Evolutionary conservation across 2,329 filamentous ascomycete species (phyloP).

Genomic region (Arthrobotrys conoides): DNA sequence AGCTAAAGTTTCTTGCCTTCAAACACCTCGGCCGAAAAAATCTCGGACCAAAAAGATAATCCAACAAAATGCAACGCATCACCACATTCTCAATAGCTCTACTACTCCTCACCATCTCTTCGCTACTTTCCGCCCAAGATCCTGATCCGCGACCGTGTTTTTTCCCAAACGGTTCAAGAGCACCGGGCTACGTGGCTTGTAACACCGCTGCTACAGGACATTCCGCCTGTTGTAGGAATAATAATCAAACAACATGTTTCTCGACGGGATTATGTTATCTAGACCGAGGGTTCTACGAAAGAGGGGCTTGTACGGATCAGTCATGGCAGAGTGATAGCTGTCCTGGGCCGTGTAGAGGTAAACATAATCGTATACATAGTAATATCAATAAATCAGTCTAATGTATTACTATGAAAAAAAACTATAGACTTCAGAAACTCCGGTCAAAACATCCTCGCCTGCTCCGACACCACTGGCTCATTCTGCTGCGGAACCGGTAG

Average conservation of each 20-base stretch:
- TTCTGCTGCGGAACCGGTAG: constrained; percentile 54
- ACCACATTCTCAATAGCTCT: constrained; percentile 36
- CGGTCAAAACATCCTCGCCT: constrained; percentile 55
- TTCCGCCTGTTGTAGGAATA: constrained; percentile 51
- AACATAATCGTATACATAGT: neutral
- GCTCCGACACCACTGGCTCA: constrained; percentile 27
- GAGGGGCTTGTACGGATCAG: constrained; percentile 54
- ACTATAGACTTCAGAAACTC: constrained; percentile 38
- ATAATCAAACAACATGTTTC: constrained; percentile 53
- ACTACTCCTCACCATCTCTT: constrained; percentile 22
- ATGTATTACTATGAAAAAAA: neutral
- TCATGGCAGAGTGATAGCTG: constrained; percentile 54
- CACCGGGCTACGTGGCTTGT: constrained; percentile 38
- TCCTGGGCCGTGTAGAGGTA: constrained; percentile 52
- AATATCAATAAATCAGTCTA: neutral
- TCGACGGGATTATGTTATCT: constrained; percentile 49
- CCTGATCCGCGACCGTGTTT: constrained; percentile 35
- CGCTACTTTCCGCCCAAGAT: constrained; percentile 40
- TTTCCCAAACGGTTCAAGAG: constrained; percentile 35
- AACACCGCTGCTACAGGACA: constrained; percentile 40
- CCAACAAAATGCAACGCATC: constrained; percentile 55
- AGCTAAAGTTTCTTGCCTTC: no score
- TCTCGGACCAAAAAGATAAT: constrained; percentile 19
- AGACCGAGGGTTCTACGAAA: constrained; percentile 35
- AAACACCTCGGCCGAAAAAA: constrained; percentile 15